These are phyloP conservation scores for Amoebophrya sp. DNA, from an alignment of 169 alveolate genomes.

Conservation along the genomic window DNA sequence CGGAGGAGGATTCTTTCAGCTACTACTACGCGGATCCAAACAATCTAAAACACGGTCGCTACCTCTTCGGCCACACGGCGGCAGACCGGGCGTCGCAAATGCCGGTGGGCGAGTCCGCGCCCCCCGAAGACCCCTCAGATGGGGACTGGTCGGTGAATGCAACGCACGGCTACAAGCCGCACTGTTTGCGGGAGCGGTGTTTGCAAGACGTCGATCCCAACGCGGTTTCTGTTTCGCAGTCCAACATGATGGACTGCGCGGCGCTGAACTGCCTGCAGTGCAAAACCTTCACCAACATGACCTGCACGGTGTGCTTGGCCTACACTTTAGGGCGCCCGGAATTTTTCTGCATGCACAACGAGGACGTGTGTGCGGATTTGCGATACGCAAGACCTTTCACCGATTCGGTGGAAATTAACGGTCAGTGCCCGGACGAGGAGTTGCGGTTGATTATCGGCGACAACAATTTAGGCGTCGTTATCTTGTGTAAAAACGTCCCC, in stretches of 20 bases:
- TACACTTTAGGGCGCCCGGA: not conserved
- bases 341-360: constrained; percentile 18
- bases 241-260: not conserved
- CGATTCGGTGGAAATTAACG: not conserved
- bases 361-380: not conserved
- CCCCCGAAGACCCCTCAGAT: too few species aligned
- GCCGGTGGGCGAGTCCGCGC: too few species aligned
- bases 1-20: too few species aligned
- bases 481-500: too few species aligned
- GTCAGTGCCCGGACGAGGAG: not conserved
- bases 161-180: not conserved
- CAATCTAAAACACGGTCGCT: too few species aligned
- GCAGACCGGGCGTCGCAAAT: too few species aligned
- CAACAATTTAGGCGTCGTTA: not conserved
- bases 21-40: too few species aligned
- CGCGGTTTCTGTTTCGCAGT: not conserved
- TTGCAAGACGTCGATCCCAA: not conserved
- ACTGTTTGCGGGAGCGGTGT: not conserved
- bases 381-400: constrained; percentile 4
- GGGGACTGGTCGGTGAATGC: too few species aligned
- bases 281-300: not conserved
- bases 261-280: constrained; percentile 5
- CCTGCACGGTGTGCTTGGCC: not conserved
- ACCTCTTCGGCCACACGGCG: too few species aligned
- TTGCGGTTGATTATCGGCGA: not conserved